Conservation (phyloP, 1,284 basidiomycete species). For the Microbotryum intermedium region DNA sequence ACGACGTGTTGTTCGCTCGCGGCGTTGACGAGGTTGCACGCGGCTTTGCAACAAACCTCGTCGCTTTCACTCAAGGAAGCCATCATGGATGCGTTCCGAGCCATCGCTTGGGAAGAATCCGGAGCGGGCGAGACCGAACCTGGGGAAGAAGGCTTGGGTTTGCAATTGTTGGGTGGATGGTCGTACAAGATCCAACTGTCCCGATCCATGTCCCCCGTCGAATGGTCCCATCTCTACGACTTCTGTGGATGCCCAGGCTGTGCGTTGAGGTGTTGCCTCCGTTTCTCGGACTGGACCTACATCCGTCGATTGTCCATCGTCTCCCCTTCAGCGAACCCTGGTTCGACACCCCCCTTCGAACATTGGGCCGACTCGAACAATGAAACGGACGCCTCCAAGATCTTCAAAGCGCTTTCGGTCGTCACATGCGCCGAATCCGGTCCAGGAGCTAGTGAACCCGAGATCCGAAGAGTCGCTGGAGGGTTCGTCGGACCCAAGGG, state of each 20-base stretch:
- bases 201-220: slow-evolving; percentile 13
- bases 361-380: slow-evolving; percentile 13
- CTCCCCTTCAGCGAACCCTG: slow-evolving; percentile 12
- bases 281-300: slow-evolving; percentile 16
- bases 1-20: slow-evolving; percentile 15
- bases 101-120: slow-evolving; percentile 29
- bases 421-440: slow-evolving; percentile 21
- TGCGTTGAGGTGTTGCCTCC: slow-evolving; percentile 18
- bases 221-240: slow-evolving; percentile 29
- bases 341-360: slow-evolving; percentile 19
- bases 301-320: slow-evolving; percentile 23
- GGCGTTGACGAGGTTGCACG: slow-evolving; percentile 14
- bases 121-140: slow-evolving; percentile 29
- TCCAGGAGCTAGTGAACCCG: slow-evolving; percentile 6
- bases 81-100: slow-evolving; percentile 29
- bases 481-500: slow-evolving; percentile 3
- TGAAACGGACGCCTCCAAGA: slow-evolving; percentile 19
- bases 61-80: slow-evolving; percentile 21
- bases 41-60: slow-evolving; percentile 15
- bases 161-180: slow-evolving; percentile 30
- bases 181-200: slow-evolving; percentile 20
- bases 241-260: slow-evolving; percentile 26
- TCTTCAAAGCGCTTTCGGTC: slow-evolving; percentile 23
- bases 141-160: slow-evolving; percentile 27
- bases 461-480: background rate